These are phyloP conservation scores for Fusarium nodosum DNA, from an alignment of 2,329 filamentous ascomycete genomes.

Conservation along the genomic window DNA sequence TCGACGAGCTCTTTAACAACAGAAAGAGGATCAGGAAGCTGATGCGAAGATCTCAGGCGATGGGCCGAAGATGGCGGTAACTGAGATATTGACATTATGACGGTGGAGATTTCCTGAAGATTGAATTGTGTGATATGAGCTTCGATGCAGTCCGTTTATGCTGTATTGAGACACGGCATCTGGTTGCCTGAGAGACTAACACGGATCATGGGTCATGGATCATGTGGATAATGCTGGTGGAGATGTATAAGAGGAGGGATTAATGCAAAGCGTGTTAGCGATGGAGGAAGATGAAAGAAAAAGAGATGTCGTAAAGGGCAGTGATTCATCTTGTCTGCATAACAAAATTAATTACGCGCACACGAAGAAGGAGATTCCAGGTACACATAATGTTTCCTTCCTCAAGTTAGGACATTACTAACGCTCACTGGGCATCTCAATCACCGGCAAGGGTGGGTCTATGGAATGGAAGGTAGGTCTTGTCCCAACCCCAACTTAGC, in stretches of 20 bases:
- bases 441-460: constrained; percentile 8
- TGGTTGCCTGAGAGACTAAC: constrained; percentile 47
- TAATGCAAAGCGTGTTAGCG: constrained; percentile 11
- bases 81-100: constrained; percentile 63
- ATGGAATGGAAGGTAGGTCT: background rate
- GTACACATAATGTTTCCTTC: constrained; percentile 25
- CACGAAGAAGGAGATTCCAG: constrained; percentile 19
- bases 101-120: constrained; percentile 14
- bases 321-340: constrained; percentile 20
- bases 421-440: constrained; percentile 1
- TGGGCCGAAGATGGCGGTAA: constrained; percentile 65
- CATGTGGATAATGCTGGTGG: constrained; percentile 38
- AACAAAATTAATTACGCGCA: background rate
- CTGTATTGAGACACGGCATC: constrained; percentile 37
- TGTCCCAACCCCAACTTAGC: background rate
- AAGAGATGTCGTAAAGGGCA: background rate
- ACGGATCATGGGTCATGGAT: constrained; percentile 44
- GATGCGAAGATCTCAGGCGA: constrained; percentile 71
- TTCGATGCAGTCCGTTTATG: constrained; percentile 30
- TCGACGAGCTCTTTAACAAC: constrained; percentile 83
- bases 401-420: constrained; percentile 3
- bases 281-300: constrained; percentile 5
- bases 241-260: constrained; percentile 29
- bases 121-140: constrained; percentile 26
- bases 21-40: constrained; percentile 70